Conservation (phyloP, 1,284 basidiomycete genomes). For the Ganoderma boninense region DNA sequence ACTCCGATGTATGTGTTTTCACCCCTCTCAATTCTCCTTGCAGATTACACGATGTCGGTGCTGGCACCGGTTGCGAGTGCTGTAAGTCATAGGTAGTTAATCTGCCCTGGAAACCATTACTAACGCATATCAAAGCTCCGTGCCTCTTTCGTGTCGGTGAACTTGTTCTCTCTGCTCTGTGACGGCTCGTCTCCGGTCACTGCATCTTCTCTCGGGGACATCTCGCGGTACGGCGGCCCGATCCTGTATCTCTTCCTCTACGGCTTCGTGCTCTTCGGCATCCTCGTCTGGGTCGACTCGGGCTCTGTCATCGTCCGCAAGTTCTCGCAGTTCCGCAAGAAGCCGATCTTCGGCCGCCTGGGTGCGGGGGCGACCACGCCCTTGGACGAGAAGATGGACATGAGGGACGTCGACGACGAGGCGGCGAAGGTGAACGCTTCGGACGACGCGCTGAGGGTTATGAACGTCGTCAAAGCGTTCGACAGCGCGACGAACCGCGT, state of each 20-base stretch:
- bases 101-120: background rate
- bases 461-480: constrained; percentile 75
- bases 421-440: constrained; percentile 56
- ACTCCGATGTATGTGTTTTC: background rate
- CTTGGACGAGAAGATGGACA: background rate
- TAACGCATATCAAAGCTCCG: constrained; percentile 50
- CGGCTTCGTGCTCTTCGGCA: constrained; percentile 56
- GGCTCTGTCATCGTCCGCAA: constrained; percentile 54
- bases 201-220: constrained; percentile 55
- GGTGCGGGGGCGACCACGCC: background rate
- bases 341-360: constrained; percentile 9
- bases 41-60: constrained; percentile 73
- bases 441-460: constrained; percentile 67
- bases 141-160: constrained; percentile 76
- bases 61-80: constrained; percentile 75
- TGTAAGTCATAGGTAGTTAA: constrained; percentile 50
- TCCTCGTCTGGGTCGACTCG: constrained; percentile 71
- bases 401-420: constrained; percentile 62
- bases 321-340: constrained; percentile 21
- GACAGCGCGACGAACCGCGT: constrained; percentile 56
- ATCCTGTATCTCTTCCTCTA: constrained; percentile 77
- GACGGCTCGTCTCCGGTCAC: constrained; percentile 61
- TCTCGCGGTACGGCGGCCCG: constrained; percentile 76
- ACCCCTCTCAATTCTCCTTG: background rate
- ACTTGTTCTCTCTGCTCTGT: constrained; percentile 81